Evolutionary conservation across 257 asterid species (phyloP).

Genomic region (Leptodermis oblonga): DNA sequence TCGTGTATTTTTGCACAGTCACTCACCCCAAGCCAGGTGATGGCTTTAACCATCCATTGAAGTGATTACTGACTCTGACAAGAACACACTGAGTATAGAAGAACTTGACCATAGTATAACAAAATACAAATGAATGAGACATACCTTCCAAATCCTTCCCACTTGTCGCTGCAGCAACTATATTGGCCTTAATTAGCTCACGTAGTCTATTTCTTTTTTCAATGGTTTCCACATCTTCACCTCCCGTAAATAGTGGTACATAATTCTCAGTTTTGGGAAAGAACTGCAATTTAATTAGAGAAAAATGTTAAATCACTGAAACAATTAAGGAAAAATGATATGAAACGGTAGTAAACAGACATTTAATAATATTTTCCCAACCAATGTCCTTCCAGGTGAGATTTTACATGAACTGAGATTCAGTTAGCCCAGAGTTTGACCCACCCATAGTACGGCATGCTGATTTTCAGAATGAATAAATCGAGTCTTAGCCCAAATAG

Average conservation of each 20-base stretch:
- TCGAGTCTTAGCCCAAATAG: neutral
- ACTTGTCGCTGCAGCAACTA: conserved; percentile 87
- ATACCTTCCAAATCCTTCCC: conserved; percentile 98
- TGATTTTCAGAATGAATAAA: neutral
- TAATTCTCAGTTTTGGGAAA: conserved; percentile 92
- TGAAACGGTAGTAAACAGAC: neutral
- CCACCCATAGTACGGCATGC: neutral
- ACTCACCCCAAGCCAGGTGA: neutral
- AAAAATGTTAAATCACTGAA: neutral
- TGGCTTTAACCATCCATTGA: neutral
- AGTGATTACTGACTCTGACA: neutral
- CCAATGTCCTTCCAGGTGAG: neutral
- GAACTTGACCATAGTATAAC: neutral
- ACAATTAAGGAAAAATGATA: neutral
- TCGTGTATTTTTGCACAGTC: neutral
- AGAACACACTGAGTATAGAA: neutral
- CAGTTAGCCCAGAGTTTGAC: neutral
- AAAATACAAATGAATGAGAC: conserved; percentile 4
- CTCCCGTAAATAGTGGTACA: conserved; percentile 77
- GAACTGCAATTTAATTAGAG: conserved; percentile 53
- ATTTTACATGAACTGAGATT: neutral
- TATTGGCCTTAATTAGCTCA: conserved; percentile 66
- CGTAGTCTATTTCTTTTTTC: conserved; percentile 73
- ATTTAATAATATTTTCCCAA: neutral
- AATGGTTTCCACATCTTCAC: conserved; percentile 60